Evolutionary conservation across 305 asterid genomes (phyloP), one percentile per base, ranked within the genome.

Genomic region (Solanum hybrid): DNA sequence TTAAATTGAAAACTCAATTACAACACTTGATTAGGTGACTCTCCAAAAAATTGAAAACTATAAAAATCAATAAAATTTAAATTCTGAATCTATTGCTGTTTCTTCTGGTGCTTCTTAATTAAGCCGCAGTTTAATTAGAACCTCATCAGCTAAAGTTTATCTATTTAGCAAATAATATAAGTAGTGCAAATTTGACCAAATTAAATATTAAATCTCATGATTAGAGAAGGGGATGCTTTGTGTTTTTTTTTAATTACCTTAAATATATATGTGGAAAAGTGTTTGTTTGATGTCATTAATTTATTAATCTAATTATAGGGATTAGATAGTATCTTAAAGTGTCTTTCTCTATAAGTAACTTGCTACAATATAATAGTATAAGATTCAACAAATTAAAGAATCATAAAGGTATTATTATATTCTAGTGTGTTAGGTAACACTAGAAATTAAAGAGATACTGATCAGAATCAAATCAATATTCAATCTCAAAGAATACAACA

Each of bases 341-440:
- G 73, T 68, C 37, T 27, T 41, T 39, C 20, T 37, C 33, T 11
- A 4, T 81, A 41, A 82, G 72, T 24, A 39, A 24, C 68, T 38
- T 13, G 87, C 12, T 39, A 7, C 22, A 80, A 24, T 24, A 24
- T 38, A 38, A 26, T 81, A 38, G n/a, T 82, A n/a, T 31, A 82
- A 82, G 26, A 41, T 26, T 39, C 26, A 82, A 29, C 87, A 82
- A 82, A 79, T 26, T 36, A n/a, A 57, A 82, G 87, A 82, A 82
- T 41, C 72, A 26, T 34, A 27, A 41, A 17, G 3, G 8, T 17
- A 41, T 82, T 41, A 39, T 41, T 39, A 27, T 82, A 82, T 27
- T 27, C 37, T 82, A 82, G 37, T 27, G 24, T 15, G 72, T 26
- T 82, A 26, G 87, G 36, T 26, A 82, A 39, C 34, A 13, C 22